These are phyloP conservation scores for Globisporangium irregulare DNA, from an alignment of 352 stramenopile genomes.

Conservation along the genomic window DNA sequence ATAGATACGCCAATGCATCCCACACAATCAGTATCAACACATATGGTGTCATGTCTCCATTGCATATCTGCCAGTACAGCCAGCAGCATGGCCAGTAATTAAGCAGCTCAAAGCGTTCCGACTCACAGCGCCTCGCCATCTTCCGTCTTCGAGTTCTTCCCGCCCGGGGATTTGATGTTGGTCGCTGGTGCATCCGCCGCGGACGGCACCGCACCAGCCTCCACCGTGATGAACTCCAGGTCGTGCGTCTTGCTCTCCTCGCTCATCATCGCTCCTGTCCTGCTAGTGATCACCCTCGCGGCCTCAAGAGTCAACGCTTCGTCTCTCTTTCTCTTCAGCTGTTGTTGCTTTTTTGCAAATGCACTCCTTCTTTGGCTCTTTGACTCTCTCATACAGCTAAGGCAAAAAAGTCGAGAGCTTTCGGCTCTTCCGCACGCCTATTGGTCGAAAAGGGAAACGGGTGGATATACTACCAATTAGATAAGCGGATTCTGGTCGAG, in stretches of 20 bases:
- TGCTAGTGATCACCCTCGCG: no score
- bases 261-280: constrained; percentile 39
- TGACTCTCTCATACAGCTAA: background rate
- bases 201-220: constrained; percentile 21
- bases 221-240: constrained; percentile 81
- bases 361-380: background rate
- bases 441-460: constrained; percentile 9
- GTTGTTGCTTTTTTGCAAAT: background rate
- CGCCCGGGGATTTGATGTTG: constrained; percentile 18
- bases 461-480: constrained; percentile 19
- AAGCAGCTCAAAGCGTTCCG: background rate
- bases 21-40: background rate
- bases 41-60: no score
- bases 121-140: constrained; percentile 66
- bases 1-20: background rate
- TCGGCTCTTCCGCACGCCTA: background rate
- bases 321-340: background rate
- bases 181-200: constrained; percentile 10
- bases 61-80: background rate
- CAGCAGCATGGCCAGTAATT: background rate
- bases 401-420: background rate
- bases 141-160: constrained; percentile 24
- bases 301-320: background rate
- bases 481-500: no score
- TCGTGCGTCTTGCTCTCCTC: constrained; percentile 63